Evolutionary conservation across 2,329 filamentous ascomycete genomes (phyloP).

Genomic region (Leptosphaerulina australis): DNA sequence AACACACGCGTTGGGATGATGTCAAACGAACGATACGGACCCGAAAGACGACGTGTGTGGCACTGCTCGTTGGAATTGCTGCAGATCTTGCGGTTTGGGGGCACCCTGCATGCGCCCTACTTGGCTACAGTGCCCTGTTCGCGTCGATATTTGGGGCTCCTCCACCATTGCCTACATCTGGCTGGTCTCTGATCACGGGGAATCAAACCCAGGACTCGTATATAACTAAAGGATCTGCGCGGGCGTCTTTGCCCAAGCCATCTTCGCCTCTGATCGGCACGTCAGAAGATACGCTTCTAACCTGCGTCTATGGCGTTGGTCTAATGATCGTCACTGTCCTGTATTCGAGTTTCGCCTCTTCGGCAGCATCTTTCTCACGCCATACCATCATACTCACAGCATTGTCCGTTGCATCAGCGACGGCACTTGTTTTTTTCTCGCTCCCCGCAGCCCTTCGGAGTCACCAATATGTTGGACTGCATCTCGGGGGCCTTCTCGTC

Average conservation of each 20-base stretch:
- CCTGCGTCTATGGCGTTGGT: conserved; percentile 49
- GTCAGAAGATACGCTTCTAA: conserved; percentile 50
- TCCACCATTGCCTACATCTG: conserved; percentile 53
- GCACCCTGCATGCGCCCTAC: conserved; percentile 35
- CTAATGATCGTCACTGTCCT: conserved; percentile 48
- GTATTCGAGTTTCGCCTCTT: conserved; percentile 42
- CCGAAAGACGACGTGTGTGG: conserved; percentile 45
- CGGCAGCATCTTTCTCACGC: conserved; percentile 40
- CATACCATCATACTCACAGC: conserved; percentile 48
- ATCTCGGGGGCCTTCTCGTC: conserved; percentile 36
- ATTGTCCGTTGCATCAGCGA: conserved; percentile 51
- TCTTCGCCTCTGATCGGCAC: conserved; percentile 47
- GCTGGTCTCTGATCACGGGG: conserved; percentile 39
- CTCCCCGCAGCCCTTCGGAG: conserved; percentile 51
- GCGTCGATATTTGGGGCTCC: conserved; percentile 56
- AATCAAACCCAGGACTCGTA: conserved; percentile 31
- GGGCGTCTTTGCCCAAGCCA: conserved; percentile 41
- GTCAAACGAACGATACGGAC: conserved; percentile 45
- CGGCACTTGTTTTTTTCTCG: conserved; percentile 51
- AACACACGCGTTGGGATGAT: conserved; percentile 40
- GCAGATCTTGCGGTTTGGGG: conserved; percentile 41
- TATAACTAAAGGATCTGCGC: conserved; percentile 26
- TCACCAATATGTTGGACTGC: conserved; percentile 42
- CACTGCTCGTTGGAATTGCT: conserved; percentile 43
- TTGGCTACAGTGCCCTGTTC: conserved; percentile 57